A percentile compares a stretch with the other conserved stretches of the same genome.
Evolutionary conservation across 129 eudicot genomes (phyloP).

Genomic region (Pittosporum tobira): DNA sequence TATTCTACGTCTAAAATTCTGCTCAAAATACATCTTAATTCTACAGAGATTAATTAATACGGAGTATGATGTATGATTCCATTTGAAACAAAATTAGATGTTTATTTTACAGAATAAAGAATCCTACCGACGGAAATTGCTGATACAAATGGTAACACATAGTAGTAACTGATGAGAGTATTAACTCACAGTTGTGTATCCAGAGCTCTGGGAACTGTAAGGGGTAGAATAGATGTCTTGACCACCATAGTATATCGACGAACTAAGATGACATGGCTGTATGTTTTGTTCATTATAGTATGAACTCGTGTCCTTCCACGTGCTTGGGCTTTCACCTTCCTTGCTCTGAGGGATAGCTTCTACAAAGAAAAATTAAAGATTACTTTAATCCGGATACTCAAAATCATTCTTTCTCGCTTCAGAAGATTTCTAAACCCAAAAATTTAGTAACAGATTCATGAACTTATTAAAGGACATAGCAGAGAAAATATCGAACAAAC

Average conservation of each 20-base stretch:
- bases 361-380: not conserved
- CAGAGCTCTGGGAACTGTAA: slow-evolving; percentile 35
- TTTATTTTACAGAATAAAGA: not conserved
- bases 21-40: no score
- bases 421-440: not conserved
- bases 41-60: no score
- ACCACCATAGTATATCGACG: slow-evolving; percentile 88
- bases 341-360: slow-evolving; percentile 22
- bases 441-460: no score
- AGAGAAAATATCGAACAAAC: no score
- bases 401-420: not conserved
- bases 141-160: no score
- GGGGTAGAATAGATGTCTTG: slow-evolving; percentile 65
- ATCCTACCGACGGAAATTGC: not conserved
- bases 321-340: slow-evolving; percentile 23
- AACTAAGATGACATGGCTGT: slow-evolving; percentile 67
- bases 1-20: not conserved
- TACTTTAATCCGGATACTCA: not conserved
- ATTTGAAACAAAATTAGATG: not conserved
- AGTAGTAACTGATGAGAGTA: not conserved
- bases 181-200: slow-evolving; percentile 35
- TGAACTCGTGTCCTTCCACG: slow-evolving; percentile 23
- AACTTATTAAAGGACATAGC: no score
- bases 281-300: slow-evolving; percentile 40
- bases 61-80: not conserved